phyloP scores from a whole-genome alignment of 1,284 basidiomycete species.

The Sanguinoderma infundibulare region DNA sequence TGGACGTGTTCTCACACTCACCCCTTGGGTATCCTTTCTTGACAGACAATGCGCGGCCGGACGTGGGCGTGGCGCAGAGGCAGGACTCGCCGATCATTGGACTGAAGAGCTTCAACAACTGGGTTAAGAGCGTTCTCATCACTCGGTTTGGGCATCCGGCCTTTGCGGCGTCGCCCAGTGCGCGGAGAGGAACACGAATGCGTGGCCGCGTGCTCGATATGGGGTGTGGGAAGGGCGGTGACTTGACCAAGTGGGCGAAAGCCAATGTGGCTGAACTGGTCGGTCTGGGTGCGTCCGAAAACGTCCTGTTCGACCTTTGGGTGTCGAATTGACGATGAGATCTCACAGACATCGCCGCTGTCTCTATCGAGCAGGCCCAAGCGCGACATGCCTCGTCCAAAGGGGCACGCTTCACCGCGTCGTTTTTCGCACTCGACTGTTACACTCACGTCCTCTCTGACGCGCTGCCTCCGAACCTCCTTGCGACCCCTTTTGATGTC shows the following conservation, averaged over 20 bases:
- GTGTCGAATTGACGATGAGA: conserved; percentile 7
- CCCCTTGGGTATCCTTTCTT: conserved; percentile 9
- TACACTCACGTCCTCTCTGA: conserved; percentile 76
- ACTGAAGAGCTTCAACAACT: conserved; percentile 98
- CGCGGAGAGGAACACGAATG: conserved; percentile 31
- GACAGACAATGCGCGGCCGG: conserved; percentile 94
- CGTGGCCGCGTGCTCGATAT: conserved; percentile 89
- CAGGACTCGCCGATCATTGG: conserved; percentile 95
- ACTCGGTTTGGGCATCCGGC: conserved; percentile 80
- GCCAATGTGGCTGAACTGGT: conserved; percentile 83
- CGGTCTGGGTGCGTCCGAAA: conserved; percentile 73
- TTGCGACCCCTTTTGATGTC: conserved; percentile 80
- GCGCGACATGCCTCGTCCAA: conserved; percentile 59
- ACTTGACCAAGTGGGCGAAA: conserved; percentile 95
- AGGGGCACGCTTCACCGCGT: conserved; percentile 66
- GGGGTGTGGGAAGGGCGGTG: conserved; percentile 98
- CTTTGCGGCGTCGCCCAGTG: conserved; percentile 42
- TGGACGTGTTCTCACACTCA: conserved; percentile 5
- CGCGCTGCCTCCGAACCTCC: conserved; percentile 66
- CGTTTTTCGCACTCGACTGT: conserved; percentile 90
- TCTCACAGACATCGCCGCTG: conserved; percentile 81
- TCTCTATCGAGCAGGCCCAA: conserved; percentile 91
- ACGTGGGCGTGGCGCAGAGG: conserved; percentile 86
- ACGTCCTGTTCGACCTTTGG: conserved; percentile 2
- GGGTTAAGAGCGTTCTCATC: conserved; percentile 96